Conservation (phyloP, 768 basidiomycete genomes). For the Leccinum truebloodii region DNA sequence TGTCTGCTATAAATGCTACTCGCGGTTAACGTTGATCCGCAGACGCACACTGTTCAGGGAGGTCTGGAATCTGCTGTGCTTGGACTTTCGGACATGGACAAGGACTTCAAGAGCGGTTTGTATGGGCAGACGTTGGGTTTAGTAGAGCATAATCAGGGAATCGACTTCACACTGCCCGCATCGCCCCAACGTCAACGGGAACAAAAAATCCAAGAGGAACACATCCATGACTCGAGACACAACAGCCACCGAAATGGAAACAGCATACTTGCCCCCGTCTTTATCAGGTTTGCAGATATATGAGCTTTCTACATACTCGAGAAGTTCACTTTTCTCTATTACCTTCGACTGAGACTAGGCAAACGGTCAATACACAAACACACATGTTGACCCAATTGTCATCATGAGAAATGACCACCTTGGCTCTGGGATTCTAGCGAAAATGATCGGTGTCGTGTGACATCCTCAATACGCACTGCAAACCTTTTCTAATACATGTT, state of each 20-base stretch:
- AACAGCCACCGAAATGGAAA: background rate
- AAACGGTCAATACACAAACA: background rate
- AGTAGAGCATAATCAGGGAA: no score
- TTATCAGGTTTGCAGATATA: background rate
- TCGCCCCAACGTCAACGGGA: conserved; percentile 1
- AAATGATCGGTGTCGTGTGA: background rate
- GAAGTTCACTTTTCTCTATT: background rate
- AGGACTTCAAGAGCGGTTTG: no score
- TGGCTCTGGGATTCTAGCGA: background rate
- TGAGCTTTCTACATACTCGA: background rate
- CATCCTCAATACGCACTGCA: background rate
- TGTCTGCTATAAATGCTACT: no score
- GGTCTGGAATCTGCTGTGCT: no score
- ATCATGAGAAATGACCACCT: conserved; percentile 14
- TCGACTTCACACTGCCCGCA: no score
- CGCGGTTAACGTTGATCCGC: no score
- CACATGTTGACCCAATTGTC: conserved; percentile 10
- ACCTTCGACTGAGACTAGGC: background rate
- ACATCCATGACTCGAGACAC: conserved; percentile 6
- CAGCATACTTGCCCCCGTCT: background rate
- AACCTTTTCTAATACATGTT: conserved; percentile 9
- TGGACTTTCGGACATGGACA: no score
- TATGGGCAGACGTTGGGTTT: no score
- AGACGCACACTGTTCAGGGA: no score
- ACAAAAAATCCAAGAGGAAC: conserved; percentile 21